Evolutionary conservation across 768 basidiomycete species (phyloP).

Genomic region (Hebeloma cylindrosporum): DNA sequence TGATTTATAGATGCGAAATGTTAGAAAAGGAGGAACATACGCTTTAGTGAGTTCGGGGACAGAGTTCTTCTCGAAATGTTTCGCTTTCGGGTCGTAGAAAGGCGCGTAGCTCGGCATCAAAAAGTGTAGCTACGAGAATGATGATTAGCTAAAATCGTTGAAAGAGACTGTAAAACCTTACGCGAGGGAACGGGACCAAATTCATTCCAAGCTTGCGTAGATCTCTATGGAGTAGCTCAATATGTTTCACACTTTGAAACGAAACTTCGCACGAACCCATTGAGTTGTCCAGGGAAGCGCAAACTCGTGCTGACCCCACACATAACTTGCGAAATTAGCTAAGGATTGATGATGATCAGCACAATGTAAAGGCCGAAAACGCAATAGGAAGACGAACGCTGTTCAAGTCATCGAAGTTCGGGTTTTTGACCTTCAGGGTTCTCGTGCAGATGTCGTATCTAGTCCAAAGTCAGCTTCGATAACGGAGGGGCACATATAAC

Average conservation of each 20-base stretch:
- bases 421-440: slow-evolving; percentile 63
- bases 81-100: slow-evolving; percentile 66
- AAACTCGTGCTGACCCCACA: slow-evolving; percentile 91
- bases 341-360: slow-evolving; percentile 6
- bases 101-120: slow-evolving; percentile 95
- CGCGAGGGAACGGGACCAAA: slow-evolving; percentile 94
- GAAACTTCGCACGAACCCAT: slow-evolving; percentile 53
- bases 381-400: slow-evolving; percentile 39
- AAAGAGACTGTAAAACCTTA: slow-evolving; percentile 32
- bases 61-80: slow-evolving; percentile 57
- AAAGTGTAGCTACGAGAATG: slow-evolving; percentile 76
- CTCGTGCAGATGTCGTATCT: slow-evolving; percentile 74
- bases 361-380: not conserved
- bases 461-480: not conserved
- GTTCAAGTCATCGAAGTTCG: slow-evolving; percentile 70
- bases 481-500: not conserved
- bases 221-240: slow-evolving; percentile 47
- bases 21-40: slow-evolving; percentile 38
- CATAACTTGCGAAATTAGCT: slow-evolving; percentile 89
- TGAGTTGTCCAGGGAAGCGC: slow-evolving; percentile 92
- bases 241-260: not conserved
- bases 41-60: slow-evolving; percentile 72
- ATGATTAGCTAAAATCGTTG: not conserved
- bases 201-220: slow-evolving; percentile 92
- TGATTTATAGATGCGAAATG: not conserved